Evolutionary conservation across 2,329 filamentous ascomycete species (phyloP).

Genomic region (Metarhizium rileyi): DNA sequence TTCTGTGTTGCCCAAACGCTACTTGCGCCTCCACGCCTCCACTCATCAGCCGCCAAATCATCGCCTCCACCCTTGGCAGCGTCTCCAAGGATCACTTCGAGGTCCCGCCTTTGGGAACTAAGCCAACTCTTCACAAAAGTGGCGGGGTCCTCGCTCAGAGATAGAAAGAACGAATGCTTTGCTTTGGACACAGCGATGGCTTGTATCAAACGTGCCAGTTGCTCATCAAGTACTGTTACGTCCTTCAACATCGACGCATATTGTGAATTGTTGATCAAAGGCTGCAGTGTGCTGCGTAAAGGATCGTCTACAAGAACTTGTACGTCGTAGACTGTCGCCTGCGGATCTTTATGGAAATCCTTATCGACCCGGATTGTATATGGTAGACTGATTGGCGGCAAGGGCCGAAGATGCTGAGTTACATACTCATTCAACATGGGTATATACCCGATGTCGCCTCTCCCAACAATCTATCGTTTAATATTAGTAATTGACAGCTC

Average conservation of each 20-base stretch:
- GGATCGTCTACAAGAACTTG: slow-evolving; percentile 79
- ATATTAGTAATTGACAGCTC: not conserved
- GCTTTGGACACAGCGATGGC: slow-evolving; percentile 77
- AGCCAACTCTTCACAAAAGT: slow-evolving; percentile 82
- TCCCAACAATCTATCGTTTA: slow-evolving; percentile 53
- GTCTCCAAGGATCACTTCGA: slow-evolving; percentile 82
- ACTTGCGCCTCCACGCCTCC: slow-evolving; percentile 49
- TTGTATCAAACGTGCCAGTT: slow-evolving; percentile 74
- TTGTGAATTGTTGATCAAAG: slow-evolving; percentile 58
- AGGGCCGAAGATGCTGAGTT: slow-evolving; percentile 63
- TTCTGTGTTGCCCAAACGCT: slow-evolving; percentile 49
- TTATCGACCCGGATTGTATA: slow-evolving; percentile 94
- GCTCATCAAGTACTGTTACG: slow-evolving; percentile 70
- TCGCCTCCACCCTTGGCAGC: slow-evolving; percentile 54
- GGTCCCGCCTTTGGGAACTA: slow-evolving; percentile 79
- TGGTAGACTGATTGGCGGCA: slow-evolving; percentile 71
- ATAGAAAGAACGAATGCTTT: slow-evolving; percentile 79
- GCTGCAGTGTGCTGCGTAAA: slow-evolving; percentile 54
- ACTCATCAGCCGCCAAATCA: slow-evolving; percentile 52
- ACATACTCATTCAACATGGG: slow-evolving; percentile 77
- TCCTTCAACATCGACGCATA: slow-evolving; percentile 66
- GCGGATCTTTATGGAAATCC: slow-evolving; percentile 63
- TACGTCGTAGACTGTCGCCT: slow-evolving; percentile 83
- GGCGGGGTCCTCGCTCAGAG: slow-evolving; percentile 70
- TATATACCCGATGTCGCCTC: slow-evolving; percentile 72